Evolutionary conservation across 1,284 basidiomycete species (phyloP).

Genomic region (Leccinum angustisporum): DNA sequence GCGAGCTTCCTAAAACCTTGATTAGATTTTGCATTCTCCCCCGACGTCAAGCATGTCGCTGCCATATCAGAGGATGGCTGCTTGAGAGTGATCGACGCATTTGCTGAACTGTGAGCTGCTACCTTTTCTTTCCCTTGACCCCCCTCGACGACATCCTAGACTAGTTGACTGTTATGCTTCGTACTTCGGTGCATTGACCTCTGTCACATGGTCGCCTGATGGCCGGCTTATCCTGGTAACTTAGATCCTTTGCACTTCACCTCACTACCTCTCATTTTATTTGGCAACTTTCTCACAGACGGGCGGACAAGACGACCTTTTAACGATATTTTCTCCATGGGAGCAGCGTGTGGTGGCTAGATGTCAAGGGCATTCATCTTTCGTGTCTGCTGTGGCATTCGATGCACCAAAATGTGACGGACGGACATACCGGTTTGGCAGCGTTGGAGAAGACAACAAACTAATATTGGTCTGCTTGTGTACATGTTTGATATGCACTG

Average conservation of each 20-base stretch:
- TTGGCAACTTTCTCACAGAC: slow-evolving; percentile 42
- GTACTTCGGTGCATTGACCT: slow-evolving; percentile 89
- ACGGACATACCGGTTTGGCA: slow-evolving; percentile 87
- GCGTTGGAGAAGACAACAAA: slow-evolving; percentile 94
- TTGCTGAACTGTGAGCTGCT: slow-evolving; percentile 73
- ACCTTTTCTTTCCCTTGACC: not conserved
- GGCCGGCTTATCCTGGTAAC: slow-evolving; percentile 84
- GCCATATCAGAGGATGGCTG: slow-evolving; percentile 89
- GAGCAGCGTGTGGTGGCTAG: slow-evolving; percentile 93
- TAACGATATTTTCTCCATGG: slow-evolving; percentile 90
- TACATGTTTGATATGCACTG: not conserved
- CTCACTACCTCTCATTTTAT: slow-evolving; percentile 1
- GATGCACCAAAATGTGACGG: slow-evolving; percentile 86
- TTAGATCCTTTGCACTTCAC: slow-evolving; percentile 2
- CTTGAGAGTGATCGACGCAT: slow-evolving; percentile 81
- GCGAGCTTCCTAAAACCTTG: slow-evolving; percentile 1
- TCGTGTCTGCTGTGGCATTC: slow-evolving; percentile 87
- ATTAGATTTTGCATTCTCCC: slow-evolving; percentile 85
- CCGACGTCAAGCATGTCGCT: slow-evolving; percentile 84
- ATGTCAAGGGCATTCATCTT: slow-evolving; percentile 95
- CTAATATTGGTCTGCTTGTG: slow-evolving; percentile 67
- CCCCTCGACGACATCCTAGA: slow-evolving; percentile 39
- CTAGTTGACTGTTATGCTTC: slow-evolving; percentile 88
- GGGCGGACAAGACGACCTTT: slow-evolving; percentile 91
- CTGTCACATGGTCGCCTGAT: slow-evolving; percentile 93